These are phyloP conservation scores for Avicennia marina DNA, from an alignment of 257 asterid species.

Conservation along the genomic window DNA sequence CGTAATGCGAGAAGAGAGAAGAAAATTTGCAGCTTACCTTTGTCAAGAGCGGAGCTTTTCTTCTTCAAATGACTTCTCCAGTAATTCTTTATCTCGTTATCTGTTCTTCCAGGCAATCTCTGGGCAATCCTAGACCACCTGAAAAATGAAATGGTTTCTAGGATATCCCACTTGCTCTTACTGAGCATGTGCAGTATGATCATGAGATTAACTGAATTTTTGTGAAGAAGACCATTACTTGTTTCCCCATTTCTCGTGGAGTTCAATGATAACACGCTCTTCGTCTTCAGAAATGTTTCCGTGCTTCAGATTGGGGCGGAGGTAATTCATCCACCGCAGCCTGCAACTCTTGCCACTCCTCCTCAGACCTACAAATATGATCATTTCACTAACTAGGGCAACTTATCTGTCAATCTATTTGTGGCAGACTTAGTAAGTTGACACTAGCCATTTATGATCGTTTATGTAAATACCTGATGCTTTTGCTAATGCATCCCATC, in stretches of 20 bases:
- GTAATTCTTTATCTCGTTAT: constrained; percentile 73
- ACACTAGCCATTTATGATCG: constrained; percentile 24
- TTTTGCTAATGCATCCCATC: constrained; percentile 79
- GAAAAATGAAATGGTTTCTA: background rate
- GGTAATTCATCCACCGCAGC: constrained; percentile 77
- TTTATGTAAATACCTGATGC: constrained; percentile 43
- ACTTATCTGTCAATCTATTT: no score
- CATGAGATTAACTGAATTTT: background rate
- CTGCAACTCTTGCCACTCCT: constrained; percentile 80
- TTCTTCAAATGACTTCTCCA: constrained; percentile 64
- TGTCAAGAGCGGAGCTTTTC: constrained; percentile 24
- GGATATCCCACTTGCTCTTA: no score
- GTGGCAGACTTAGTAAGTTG: background rate
- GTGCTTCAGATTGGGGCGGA: constrained; percentile 63
- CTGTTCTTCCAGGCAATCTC: constrained; percentile 74
- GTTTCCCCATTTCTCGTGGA: constrained; percentile 68
- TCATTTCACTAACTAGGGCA: background rate
- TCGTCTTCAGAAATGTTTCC: constrained; percentile 54
- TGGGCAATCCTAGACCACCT: constrained; percentile 82
- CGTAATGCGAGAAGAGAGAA: background rate
- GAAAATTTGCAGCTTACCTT: constrained; percentile 18
- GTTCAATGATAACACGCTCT: constrained; percentile 40
- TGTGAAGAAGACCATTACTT: constrained; percentile 29
- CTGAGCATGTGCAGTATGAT: no score
- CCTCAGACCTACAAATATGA: constrained; percentile 33